These are phyloP conservation scores for Prosopis cineraria DNA, from an alignment of 306 rosid genomes.

Conservation along the genomic window DNA sequence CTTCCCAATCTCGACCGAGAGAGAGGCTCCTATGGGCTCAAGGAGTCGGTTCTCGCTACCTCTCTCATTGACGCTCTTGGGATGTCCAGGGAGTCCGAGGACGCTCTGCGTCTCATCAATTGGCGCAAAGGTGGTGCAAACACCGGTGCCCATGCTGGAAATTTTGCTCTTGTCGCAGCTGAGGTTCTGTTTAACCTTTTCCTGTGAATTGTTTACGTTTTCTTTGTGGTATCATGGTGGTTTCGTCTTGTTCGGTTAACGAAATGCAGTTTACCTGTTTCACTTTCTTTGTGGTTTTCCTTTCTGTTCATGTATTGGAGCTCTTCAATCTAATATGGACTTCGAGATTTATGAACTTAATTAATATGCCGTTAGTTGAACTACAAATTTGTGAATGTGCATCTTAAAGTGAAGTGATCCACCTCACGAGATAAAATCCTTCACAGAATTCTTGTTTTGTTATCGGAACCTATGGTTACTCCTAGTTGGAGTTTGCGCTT, in stretches of 20 bases:
- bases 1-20: slow-evolving; percentile 89
- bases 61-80: slow-evolving; percentile 86
- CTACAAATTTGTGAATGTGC: not conserved
- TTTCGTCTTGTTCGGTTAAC: slow-evolving; percentile 3
- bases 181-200: slow-evolving; percentile 48
- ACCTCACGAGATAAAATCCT: not conserved
- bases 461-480: not conserved
- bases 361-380: not conserved
- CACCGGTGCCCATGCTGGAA: slow-evolving; percentile 74
- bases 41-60: slow-evolving; percentile 86
- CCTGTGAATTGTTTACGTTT: not conserved
- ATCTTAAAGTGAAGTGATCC: not conserved
- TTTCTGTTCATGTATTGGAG: not conserved
- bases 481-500: not conserved
- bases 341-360: not conserved
- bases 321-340: not conserved
- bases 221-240: not conserved
- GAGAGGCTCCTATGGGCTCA: slow-evolving; percentile 85
- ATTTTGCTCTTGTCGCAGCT: slow-evolving; percentile 80
- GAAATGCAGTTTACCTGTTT: not conserved
- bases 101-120: slow-evolving; percentile 79
- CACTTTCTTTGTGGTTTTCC: not conserved
- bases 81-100: slow-evolving; percentile 78
- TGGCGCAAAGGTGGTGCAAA: slow-evolving; percentile 90
- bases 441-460: not conserved